Evolutionary conservation across 1,284 basidiomycete species (phyloP).

Genomic region (Vanrija sp.): DNA sequence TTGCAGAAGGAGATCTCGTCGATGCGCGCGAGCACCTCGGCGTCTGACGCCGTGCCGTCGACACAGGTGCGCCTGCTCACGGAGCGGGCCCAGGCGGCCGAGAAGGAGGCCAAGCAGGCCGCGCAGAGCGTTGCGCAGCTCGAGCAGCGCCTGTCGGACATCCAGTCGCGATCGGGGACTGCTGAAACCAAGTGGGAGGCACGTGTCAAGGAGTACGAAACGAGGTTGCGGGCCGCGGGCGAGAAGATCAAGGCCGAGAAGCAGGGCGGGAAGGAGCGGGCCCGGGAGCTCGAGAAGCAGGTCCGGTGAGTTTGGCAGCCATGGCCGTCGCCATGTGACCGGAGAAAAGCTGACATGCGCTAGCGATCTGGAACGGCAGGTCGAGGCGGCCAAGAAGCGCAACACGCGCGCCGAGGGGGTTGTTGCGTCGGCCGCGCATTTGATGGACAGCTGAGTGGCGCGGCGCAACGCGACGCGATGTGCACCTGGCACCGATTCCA

Average conservation of each 20-base stretch:
- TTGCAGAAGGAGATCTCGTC: conserved; percentile 52
- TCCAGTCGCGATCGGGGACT: conserved; percentile 64
- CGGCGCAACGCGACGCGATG: neutral
- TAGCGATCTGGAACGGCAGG: conserved; percentile 44
- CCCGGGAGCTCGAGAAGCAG: conserved; percentile 50
- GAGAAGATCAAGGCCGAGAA: conserved; percentile 93
- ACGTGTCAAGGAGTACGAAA: conserved; percentile 85
- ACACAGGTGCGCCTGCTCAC: conserved; percentile 61
- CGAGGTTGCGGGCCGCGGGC: conserved; percentile 74
- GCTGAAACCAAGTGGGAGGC: conserved; percentile 89
- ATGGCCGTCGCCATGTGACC: neutral
- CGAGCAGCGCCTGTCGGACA: conserved; percentile 73
- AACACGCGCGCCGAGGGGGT: conserved; percentile 40
- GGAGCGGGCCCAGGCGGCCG: conserved; percentile 71
- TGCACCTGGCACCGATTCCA: too few species aligned
- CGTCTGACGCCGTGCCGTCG: conserved; percentile 61
- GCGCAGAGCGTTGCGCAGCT: conserved; percentile 75
- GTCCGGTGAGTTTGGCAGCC: conserved; percentile 36
- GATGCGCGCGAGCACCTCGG: neutral
- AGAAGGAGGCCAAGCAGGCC: conserved; percentile 72
- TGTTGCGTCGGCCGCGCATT: conserved; percentile 37
- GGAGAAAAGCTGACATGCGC: neutral
- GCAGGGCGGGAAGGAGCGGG: conserved; percentile 85
- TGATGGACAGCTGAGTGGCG: conserved; percentile 13
- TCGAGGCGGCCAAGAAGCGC: conserved; percentile 33